Conservation (phyloP, 768 basidiomycete genomes). For the Tulasnella sp. region DNA sequence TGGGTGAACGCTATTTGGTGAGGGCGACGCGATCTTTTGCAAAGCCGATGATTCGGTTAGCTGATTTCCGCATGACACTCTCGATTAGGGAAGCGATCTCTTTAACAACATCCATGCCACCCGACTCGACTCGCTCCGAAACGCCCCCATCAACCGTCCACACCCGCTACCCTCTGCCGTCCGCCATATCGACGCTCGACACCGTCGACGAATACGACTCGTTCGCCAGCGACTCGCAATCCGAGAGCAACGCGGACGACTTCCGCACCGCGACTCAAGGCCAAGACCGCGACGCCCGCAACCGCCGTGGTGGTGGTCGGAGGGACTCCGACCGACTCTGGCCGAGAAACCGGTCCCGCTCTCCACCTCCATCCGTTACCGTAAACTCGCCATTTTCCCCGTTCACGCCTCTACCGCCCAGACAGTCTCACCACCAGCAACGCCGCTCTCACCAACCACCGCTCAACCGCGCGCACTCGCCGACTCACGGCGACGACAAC, state of each 20-base stretch:
- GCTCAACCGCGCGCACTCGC: not conserved
- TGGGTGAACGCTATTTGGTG: constrained; percentile 93
- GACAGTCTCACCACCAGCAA: not conserved
- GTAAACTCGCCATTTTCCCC: not conserved
- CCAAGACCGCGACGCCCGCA: not conserved
- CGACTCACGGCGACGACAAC: not conserved
- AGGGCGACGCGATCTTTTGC: constrained; percentile 38
- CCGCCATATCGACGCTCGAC: constrained; percentile 5
- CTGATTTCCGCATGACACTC: not conserved
- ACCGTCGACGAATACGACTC: constrained; percentile 8
- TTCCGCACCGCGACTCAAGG: constrained; percentile 4
- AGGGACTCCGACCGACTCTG: not conserved
- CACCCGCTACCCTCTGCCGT: not conserved
- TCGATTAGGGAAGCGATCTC: not conserved
- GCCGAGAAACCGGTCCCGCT: not conserved
- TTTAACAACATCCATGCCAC: not conserved
- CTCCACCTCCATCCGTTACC: not conserved
- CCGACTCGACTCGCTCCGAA: constrained; percentile 1
- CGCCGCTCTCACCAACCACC: not conserved
- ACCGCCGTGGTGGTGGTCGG: not conserved
- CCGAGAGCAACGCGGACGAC: constrained; percentile 5
- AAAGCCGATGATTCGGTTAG: too few relatives aligned
- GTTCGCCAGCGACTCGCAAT: constrained; percentile 2
- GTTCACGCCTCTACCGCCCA: not conserved
- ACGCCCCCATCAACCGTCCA: not conserved